Conservation (phyloP, 2,329 filamentous ascomycete genomes). For the Epichloe aotearoae region DNA sequence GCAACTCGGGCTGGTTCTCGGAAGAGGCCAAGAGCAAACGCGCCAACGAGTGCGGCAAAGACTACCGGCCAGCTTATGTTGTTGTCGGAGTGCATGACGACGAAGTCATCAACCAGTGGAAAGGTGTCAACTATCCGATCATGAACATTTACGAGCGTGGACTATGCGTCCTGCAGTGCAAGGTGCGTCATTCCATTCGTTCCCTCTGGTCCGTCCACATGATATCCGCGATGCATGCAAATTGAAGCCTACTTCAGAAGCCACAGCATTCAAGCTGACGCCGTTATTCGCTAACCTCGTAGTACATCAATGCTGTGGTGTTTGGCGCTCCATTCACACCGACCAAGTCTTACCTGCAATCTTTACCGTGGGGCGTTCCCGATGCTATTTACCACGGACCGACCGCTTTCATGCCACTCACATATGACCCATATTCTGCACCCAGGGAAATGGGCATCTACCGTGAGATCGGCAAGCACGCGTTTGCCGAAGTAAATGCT, state of each 20-base stretch:
- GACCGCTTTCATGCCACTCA: slow-evolving; percentile 74
- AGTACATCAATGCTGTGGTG: slow-evolving; percentile 79
- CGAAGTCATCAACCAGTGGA: slow-evolving; percentile 89
- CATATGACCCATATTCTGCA: slow-evolving; percentile 68
- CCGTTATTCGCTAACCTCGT: neutral
- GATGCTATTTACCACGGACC: slow-evolving; percentile 90
- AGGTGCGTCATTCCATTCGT: slow-evolving; percentile 37
- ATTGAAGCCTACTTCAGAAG: neutral
- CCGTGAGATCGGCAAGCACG: slow-evolving; percentile 60
- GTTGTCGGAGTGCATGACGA: slow-evolving; percentile 91
- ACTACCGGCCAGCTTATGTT: slow-evolving; percentile 77
- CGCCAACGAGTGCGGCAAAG: slow-evolving; percentile 42
- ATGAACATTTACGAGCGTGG: slow-evolving; percentile 99
- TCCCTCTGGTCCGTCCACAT: neutral
- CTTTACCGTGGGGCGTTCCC: slow-evolving; percentile 61
- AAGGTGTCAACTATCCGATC: slow-evolving; percentile 96
- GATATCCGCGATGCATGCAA: neutral
- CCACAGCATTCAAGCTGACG: neutral
- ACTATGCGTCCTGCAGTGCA: slow-evolving; percentile 89
- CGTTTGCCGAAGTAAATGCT: slow-evolving; percentile 79
- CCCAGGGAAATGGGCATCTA: slow-evolving; percentile 79
- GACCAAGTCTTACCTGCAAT: slow-evolving; percentile 61
- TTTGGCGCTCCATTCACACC: slow-evolving; percentile 86
- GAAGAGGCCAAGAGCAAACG: slow-evolving; percentile 51
- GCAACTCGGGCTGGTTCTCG: slow-evolving; percentile 59